Percentiles rank a stretch among this genome's conserved stretches.
Evolutionary conservation across 306 rosid species (phyloP).

Genomic region (Lagenaria siceraria): DNA sequence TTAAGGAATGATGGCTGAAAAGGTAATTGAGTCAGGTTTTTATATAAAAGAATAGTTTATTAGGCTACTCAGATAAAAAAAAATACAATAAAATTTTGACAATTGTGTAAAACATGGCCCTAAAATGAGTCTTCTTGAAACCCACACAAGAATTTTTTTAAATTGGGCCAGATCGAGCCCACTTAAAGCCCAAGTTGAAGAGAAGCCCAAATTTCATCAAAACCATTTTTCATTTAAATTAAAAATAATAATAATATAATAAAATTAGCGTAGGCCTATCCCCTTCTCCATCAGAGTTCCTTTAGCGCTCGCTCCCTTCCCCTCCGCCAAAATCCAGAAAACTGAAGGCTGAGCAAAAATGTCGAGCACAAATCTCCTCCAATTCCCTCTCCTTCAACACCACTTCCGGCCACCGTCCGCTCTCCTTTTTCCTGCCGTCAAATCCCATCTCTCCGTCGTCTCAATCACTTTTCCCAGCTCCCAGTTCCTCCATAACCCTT

Average conservation of each 20-base stretch:
- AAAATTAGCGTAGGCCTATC: not conserved
- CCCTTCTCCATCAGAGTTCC: not conserved
- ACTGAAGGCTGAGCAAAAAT: not conserved
- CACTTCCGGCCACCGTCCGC: not conserved
- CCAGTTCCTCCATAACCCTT: not conserved
- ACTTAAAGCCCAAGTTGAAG: not conserved
- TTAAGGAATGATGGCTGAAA: too few relatives aligned
- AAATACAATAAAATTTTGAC: too few relatives aligned
- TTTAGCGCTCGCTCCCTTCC: not conserved
- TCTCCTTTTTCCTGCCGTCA: not conserved
- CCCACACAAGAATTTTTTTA: too few relatives aligned
- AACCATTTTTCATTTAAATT: not conserved
- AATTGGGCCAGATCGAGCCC: too few relatives aligned
- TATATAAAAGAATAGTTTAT: too few relatives aligned
- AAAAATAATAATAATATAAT: too few relatives aligned
- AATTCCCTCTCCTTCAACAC: not conserved
- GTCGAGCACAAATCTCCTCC: constrained; percentile 4
- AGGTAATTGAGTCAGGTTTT: too few relatives aligned
- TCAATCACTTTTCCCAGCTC: not conserved
- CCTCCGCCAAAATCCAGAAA: not conserved
- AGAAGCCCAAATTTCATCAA: not conserved
- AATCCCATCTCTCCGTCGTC: not conserved
- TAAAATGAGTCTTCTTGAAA: too few relatives aligned
- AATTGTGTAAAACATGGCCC: too few relatives aligned
- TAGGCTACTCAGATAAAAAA: too few relatives aligned